Base-by-base conservation (phyloP, 768 basidiomycete genomes). In the Tylopilus subfusipes region DNA sequence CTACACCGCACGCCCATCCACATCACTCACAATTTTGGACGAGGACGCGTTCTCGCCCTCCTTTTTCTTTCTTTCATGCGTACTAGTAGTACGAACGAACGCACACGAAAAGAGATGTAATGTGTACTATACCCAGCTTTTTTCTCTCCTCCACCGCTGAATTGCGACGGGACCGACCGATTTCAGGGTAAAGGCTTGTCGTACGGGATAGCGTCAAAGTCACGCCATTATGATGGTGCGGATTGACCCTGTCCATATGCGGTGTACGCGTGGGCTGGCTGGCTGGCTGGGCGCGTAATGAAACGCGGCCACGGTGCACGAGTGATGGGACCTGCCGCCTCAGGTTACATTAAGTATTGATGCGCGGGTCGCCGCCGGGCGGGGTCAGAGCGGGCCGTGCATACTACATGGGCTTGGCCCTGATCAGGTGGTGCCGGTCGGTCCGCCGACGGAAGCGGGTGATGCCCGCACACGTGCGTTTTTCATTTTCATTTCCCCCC, bases 91-190 rank as follows among this genome's bases (percentile, higher is more conserved):
- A 38, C 36, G 36, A n/a, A 25, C 22, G 38, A 50, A 21, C 22
- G 30, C 21, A 9, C 25, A 1, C 22, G 11, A 38, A 38, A 30
- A 44, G 29, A 51, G 33, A 43, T 27, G 30, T 43, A 38, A 55
- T 53, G 50, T 55, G 50, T 55, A 44, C 34, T 52, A 54, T 53
- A 53, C 44, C 44, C 52, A 29, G 2, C 19, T n/a, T 43, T 27
- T 25, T 16, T 21, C 11, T 39, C 19, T 13, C 10, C 34, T 27
- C 16, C n/a, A n/a, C n/a, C n/a, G 5, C 8, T 2, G 14, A 3
- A 16, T 2, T 13, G 16, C 8, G 34, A 36, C 16, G 34, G n/a
- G 16, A 18, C 25, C 3, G 25, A 27, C 25, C 7, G 25, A 27
- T 27, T 27, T 7, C 25, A 27, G 25, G n/a, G n/a, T n/a, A n/a